A percentile compares a stretch with the other conserved stretches of the same genome.
These are phyloP conservation scores for Trichoderma endophyticum DNA, from an alignment of 2,329 filamentous ascomycete species.

Conservation along the genomic window DNA sequence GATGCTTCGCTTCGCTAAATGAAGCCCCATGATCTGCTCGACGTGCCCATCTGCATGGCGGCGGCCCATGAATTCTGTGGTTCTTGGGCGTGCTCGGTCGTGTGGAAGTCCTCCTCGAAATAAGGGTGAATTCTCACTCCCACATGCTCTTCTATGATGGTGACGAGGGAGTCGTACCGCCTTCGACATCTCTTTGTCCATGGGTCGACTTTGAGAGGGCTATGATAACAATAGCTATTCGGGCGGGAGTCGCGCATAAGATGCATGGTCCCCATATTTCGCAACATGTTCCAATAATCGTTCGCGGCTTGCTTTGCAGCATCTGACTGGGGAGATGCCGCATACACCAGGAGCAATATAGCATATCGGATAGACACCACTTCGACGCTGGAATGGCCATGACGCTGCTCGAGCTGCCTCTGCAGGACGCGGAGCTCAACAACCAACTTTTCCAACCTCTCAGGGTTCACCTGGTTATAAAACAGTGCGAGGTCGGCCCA, in stretches of 20 bases:
- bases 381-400: conserved; percentile 34
- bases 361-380: conserved; percentile 40
- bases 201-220: conserved; percentile 43
- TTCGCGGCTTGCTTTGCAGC: conserved; percentile 35
- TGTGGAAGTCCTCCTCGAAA: conserved; percentile 45
- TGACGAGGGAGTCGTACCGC: conserved; percentile 38
- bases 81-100: conserved; percentile 37
- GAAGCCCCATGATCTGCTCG: conserved; percentile 31
- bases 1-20: conserved; percentile 27
- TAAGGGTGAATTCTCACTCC: conserved; percentile 39
- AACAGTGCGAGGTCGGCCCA: conserved; percentile 43
- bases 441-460: conserved; percentile 38
- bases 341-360: conserved; percentile 40
- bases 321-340: conserved; percentile 34
- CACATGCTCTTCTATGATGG: conserved; percentile 38
- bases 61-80: conserved; percentile 38
- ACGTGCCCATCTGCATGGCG: conserved; percentile 31
- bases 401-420: conserved; percentile 35
- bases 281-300: conserved; percentile 38
- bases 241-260: conserved; percentile 37
- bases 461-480: conserved; percentile 36
- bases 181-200: conserved; percentile 43
- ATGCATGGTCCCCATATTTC: conserved; percentile 35
- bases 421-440: conserved; percentile 37
- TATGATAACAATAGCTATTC: conserved; percentile 43